phyloP scores from a whole-genome alignment of 2,329 filamentous ascomycete species.

The Colletotrichum abscissum region DNA sequence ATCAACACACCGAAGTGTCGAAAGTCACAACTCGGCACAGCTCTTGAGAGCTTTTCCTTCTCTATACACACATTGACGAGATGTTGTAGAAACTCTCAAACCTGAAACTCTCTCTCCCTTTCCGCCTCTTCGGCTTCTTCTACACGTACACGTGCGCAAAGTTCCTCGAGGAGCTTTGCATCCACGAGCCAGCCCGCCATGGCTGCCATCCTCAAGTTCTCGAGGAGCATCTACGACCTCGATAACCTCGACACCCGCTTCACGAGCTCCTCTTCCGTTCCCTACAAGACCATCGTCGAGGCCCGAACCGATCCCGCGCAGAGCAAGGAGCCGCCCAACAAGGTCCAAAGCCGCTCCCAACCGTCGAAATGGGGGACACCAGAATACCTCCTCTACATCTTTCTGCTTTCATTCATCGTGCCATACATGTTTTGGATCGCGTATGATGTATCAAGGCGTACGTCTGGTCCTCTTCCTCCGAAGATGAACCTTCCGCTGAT shows the following conservation, averaged over 20 bases:
- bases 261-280: constrained; percentile 75
- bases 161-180: neutral
- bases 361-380: constrained; percentile 85
- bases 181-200: constrained; percentile 44
- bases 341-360: constrained; percentile 57
- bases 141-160: constrained; percentile 2
- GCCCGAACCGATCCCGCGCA: constrained; percentile 50
- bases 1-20: neutral
- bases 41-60: neutral
- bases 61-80: neutral
- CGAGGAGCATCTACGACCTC: constrained; percentile 70
- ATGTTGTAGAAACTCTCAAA: constrained; percentile 16
- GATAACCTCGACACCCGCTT: constrained; percentile 73
- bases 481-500: neutral
- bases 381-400: constrained; percentile 87
- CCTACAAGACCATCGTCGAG: constrained; percentile 70
- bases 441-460: constrained; percentile 86
- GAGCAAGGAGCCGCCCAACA: constrained; percentile 54
- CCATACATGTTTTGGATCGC: constrained; percentile 93
- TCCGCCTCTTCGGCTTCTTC: neutral
- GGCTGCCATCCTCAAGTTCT: constrained; percentile 53
- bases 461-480: constrained; percentile 40
- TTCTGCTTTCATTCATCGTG: constrained; percentile 73
- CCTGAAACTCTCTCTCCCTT: neutral
- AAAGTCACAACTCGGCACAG: neutral